These are phyloP conservation scores for Daldinia loculata DNA, from an alignment of 495 filamentous ascomycete species.

Conservation along the genomic window DNA sequence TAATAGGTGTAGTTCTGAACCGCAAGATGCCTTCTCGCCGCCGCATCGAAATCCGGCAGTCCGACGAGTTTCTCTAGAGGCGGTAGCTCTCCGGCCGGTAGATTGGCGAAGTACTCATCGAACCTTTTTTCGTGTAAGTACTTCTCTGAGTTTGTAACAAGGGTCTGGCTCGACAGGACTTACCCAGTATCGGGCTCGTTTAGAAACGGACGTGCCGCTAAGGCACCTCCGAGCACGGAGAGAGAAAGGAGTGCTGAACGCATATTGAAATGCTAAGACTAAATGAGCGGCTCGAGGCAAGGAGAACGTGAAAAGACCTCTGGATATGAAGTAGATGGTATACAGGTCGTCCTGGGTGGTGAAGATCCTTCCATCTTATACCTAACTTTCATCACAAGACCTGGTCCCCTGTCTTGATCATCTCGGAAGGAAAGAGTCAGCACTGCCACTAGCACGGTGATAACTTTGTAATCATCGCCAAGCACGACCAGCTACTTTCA, in stretches of 20 bases:
- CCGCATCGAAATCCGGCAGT: slow-evolving; percentile 50
- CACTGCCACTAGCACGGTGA: not conserved
- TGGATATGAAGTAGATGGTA: not conserved
- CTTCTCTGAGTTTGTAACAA: not conserved
- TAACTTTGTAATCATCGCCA: slow-evolving; percentile 27
- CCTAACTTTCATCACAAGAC: not conserved
- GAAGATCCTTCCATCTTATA: slow-evolving; percentile 24
- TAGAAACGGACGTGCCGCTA: slow-evolving; percentile 42
- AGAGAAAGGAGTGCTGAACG: slow-evolving; percentile 18
- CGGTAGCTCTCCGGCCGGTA: slow-evolving; percentile 41
- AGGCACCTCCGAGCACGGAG: slow-evolving; percentile 23
- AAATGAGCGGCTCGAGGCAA: slow-evolving; percentile 4
- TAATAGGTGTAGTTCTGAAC: slow-evolving; percentile 51
- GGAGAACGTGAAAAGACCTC: not conserved
- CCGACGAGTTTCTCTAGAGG: slow-evolving; percentile 44
- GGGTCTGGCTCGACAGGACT: not conserved
- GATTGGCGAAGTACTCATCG: slow-evolving; percentile 31
- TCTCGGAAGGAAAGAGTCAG: slow-evolving; percentile 24
- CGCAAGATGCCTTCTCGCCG: slow-evolving; percentile 45
- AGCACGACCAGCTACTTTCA: slow-evolving; percentile 9
- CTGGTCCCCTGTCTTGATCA: slow-evolving; percentile 2
- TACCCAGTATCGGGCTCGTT: slow-evolving; percentile 47
- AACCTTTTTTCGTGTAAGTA: slow-evolving; percentile 34
- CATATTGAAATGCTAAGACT: slow-evolving; percentile 19
- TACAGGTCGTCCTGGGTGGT: not conserved